phyloP scores from a whole-genome alignment of 768 basidiomycete species.

The Lactarius akahatsu region DNA sequence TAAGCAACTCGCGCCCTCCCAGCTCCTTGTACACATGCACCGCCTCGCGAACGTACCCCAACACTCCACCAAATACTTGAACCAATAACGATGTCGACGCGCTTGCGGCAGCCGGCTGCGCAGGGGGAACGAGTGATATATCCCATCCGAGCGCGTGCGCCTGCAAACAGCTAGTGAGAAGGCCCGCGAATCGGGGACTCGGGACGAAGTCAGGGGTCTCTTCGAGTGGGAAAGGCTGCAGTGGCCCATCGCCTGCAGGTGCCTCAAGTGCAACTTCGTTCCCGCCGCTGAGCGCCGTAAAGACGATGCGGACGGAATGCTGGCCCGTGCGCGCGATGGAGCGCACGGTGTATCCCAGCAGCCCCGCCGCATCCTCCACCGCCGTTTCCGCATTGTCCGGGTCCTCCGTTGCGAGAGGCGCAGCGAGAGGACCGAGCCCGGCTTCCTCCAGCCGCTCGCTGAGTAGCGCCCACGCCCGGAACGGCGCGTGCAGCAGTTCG shows the following conservation, averaged over 20 bases:
- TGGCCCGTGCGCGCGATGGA: slow-evolving; percentile 44
- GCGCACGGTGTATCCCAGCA: slow-evolving; percentile 52
- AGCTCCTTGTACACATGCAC: slow-evolving; percentile 69
- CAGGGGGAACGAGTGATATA: slow-evolving; percentile 60
- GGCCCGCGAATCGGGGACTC: slow-evolving; percentile 52
- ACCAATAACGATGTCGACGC: slow-evolving; percentile 59
- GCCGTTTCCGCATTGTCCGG: slow-evolving; percentile 38
- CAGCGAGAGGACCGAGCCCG: slow-evolving; percentile 54
- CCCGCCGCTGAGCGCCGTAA: slow-evolving; percentile 38
- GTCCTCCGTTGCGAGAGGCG: slow-evolving; percentile 42
- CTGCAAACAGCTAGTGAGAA: slow-evolving; percentile 59
- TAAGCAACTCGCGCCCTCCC: slow-evolving; percentile 62
- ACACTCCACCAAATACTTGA: slow-evolving; percentile 50
- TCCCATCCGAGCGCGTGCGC: slow-evolving; percentile 67
- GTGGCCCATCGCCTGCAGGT: slow-evolving; percentile 47
- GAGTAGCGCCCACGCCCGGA: slow-evolving; percentile 63
- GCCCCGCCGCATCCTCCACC: slow-evolving; percentile 35
- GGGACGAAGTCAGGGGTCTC: slow-evolving; percentile 43
- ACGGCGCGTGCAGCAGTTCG: slow-evolving; percentile 51
- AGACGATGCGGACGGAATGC: slow-evolving; percentile 44
- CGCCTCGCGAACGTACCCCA: slow-evolving; percentile 61
- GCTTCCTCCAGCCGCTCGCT: slow-evolving; percentile 53
- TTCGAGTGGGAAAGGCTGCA: slow-evolving; percentile 48
- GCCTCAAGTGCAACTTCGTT: slow-evolving; percentile 40
- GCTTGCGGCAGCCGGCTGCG: slow-evolving; percentile 58